These are phyloP conservation scores for Tylopilus subfusipes DNA, from an alignment of 768 basidiomycete species.

Conservation along the genomic window DNA sequence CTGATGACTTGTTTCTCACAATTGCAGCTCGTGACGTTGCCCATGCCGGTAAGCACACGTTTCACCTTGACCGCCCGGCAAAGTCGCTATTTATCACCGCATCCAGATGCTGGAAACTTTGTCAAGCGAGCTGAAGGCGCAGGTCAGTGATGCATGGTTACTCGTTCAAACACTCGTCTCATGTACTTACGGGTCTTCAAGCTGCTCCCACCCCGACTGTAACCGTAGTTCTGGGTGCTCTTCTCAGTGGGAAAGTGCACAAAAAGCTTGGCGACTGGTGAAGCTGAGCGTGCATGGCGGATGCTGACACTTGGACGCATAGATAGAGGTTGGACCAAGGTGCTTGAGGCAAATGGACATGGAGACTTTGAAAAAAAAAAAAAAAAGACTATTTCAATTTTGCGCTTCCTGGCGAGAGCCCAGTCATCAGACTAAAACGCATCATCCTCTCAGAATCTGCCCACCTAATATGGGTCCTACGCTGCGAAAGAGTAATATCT, in stretches of 20 bases:
- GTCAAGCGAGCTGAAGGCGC: background rate
- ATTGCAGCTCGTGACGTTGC: background rate
- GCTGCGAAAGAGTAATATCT: too few relatives aligned
- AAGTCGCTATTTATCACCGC: background rate
- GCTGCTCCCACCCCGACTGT: background rate
- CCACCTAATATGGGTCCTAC: too few relatives aligned
- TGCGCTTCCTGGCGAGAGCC: too few relatives aligned
- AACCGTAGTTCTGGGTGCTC: constrained; percentile 3
- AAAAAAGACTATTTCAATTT: background rate
- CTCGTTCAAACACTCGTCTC: background rate
- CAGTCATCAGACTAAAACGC: too few relatives aligned
- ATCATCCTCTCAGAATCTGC: too few relatives aligned
- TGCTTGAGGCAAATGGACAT: background rate
- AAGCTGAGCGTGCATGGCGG: background rate
- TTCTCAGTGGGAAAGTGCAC: constrained; percentile 8
- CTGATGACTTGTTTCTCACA: background rate
- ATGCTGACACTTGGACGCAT: background rate
- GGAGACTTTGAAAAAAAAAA: background rate
- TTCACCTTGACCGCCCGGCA: background rate
- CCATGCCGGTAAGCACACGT: background rate
- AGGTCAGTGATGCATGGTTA: constrained; percentile 7
- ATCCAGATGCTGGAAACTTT: background rate
- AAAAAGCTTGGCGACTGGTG: constrained; percentile 3
- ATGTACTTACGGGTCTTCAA: background rate
- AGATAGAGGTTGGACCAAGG: background rate